Conservation (phyloP, 1,284 basidiomycete species). For the Malassezia yamatoensis region DNA sequence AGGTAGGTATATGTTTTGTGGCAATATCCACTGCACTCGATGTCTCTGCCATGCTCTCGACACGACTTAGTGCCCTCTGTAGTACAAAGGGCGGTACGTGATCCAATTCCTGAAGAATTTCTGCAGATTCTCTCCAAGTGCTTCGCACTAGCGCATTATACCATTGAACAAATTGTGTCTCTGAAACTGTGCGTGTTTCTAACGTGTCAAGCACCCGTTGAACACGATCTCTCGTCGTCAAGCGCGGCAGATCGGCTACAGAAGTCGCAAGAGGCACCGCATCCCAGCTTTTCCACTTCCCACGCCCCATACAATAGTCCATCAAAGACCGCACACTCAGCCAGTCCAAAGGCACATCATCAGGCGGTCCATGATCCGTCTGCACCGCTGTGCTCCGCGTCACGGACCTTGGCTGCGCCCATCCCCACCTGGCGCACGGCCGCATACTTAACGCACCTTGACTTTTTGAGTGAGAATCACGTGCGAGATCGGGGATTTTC, state of each 20-base stretch:
- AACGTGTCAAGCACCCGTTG: not conserved
- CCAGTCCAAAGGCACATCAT: not conserved
- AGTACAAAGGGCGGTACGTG: conserved; percentile 14
- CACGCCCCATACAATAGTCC: conserved; percentile 9
- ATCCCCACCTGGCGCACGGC: not conserved
- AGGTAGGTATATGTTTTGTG: not conserved
- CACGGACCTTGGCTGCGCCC: too few relatives aligned
- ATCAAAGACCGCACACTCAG: conserved; percentile 15
- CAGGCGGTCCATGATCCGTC: not conserved
- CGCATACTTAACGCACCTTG: not conserved
- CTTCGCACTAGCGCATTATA: conserved; percentile 13
- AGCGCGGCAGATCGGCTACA: conserved; percentile 8
- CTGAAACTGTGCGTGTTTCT: not conserved
- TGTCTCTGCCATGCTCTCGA: not conserved
- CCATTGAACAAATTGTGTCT: conserved; percentile 6
- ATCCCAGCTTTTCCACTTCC: not conserved
- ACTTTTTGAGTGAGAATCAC: not conserved
- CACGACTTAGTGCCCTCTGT: conserved; percentile 10
- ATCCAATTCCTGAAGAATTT: not conserved
- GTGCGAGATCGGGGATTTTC: conserved; percentile 2
- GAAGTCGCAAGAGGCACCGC: not conserved
- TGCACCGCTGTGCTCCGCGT: too few relatives aligned
- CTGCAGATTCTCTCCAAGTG: conserved; percentile 3
- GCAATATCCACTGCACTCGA: conserved; percentile 7
- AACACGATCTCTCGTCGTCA: not conserved